Percentiles rank a stretch among this genome's conserved stretches.
These are phyloP conservation scores for Daldinia loculata DNA, from an alignment of 495 filamentous ascomycete species.

Conservation along the genomic window DNA sequence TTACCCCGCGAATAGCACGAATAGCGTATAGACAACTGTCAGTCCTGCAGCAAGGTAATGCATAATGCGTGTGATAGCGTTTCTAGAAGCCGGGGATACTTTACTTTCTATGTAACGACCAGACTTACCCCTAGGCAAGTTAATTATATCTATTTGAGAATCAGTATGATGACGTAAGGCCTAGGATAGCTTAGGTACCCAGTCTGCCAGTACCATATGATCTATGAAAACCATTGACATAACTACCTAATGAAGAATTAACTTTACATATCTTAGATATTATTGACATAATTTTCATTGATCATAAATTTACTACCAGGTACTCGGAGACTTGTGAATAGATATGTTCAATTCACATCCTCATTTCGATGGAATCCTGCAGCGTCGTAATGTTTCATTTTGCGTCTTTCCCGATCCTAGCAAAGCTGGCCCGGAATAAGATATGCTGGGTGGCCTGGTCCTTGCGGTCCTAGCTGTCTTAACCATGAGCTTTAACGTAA, in stretches of 20 bases:
- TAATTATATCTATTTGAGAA: neutral
- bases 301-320: neutral
- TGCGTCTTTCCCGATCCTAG: slow-evolving; percentile 27
- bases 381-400: slow-evolving; percentile 39
- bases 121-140: neutral
- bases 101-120: neutral
- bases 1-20: slow-evolving; percentile 30
- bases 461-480: slow-evolving; percentile 21
- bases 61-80: slow-evolving; percentile 15
- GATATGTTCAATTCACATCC: neutral
- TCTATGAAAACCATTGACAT: neutral
- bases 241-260: too few species aligned
- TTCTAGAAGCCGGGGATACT: slow-evolving; percentile 30
- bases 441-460: slow-evolving; percentile 10
- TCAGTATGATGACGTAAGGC: neutral
- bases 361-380: slow-evolving; percentile 26
- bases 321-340: slow-evolving; percentile 7
- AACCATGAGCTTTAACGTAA: slow-evolving; percentile 23
- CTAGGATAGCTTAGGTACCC: neutral
- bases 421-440: slow-evolving; percentile 15
- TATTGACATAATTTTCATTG: neutral
- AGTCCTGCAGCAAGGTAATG: slow-evolving; percentile 29
- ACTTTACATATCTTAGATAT: neutral
- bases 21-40: slow-evolving; percentile 20
- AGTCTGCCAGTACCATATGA: neutral